Conservation (phyloP, 768 basidiomycete genomes). For the Russula sp. region DNA sequence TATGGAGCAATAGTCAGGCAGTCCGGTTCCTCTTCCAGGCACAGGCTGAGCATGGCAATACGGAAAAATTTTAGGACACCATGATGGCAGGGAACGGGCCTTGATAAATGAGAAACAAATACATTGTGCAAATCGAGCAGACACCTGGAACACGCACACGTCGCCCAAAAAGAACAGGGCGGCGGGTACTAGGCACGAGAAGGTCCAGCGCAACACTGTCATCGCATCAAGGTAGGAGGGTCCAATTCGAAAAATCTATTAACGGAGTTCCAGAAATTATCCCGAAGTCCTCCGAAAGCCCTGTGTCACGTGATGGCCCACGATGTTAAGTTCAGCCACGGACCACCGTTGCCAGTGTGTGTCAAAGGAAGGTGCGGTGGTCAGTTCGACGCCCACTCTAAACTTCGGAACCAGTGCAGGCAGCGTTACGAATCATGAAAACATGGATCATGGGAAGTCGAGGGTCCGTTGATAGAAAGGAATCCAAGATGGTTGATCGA, state of each 20-base stretch:
- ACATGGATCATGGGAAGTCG: neutral
- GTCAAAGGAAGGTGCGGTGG: neutral
- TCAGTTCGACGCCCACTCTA: neutral
- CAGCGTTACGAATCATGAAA: neutral
- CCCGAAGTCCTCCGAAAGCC: neutral
- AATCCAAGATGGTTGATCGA: neutral
- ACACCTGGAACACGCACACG: neutral
- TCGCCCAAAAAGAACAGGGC: neutral
- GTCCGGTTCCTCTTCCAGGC: conserved; percentile 4
- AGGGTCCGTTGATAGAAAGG: neutral
- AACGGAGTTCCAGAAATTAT: conserved; percentile 7
- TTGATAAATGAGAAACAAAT: conserved; percentile 6
- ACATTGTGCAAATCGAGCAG: conserved; percentile 5
- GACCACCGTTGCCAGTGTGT: neutral
- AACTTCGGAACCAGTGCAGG: neutral
- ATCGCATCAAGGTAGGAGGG: neutral
- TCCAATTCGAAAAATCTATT: conserved; percentile 1
- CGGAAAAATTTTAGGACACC: neutral
- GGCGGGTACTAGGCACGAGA: conserved; percentile 2
- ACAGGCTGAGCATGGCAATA: neutral
- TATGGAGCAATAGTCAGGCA: neutral
- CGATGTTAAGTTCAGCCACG: neutral
- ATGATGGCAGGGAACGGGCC: neutral
- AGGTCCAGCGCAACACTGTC: neutral
- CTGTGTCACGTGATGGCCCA: neutral